Evolutionary conservation across 768 basidiomycete genomes (phyloP).

Genomic region (Mycena olivaceomarginata): DNA sequence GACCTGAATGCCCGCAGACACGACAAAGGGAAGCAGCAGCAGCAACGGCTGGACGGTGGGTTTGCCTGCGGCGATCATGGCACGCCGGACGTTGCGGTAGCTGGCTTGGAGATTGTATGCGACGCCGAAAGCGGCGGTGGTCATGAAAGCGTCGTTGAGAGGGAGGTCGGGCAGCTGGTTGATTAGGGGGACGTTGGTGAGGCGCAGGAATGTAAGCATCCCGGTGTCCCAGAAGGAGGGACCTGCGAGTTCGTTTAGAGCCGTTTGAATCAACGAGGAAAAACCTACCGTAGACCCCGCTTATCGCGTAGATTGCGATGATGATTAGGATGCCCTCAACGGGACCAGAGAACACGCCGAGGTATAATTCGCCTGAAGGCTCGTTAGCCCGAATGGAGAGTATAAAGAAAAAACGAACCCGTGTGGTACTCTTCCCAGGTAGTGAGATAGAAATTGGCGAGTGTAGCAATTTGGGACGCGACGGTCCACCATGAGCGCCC

Average conservation of each 20-base stretch:
- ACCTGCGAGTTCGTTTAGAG: constrained; percentile 63
- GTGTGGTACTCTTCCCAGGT: constrained; percentile 95
- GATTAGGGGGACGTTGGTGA: constrained; percentile 72
- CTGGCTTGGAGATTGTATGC: constrained; percentile 88
- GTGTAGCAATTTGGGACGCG: constrained; percentile 84
- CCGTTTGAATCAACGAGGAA: not conserved
- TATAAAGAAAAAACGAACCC: constrained; percentile 61
- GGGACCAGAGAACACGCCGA: constrained; percentile 95
- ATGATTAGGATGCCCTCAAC: constrained; percentile 97
- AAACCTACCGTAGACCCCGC: constrained; percentile 82
- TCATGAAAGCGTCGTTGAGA: constrained; percentile 93
- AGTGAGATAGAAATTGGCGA: constrained; percentile 88
- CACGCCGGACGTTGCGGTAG: constrained; percentile 88
- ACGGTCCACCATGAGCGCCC: constrained; percentile 99
- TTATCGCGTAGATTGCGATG: constrained; percentile 82
- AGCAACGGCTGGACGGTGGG: constrained; percentile 75
- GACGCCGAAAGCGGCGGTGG: constrained; percentile 81
- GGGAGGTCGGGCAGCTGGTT: constrained; percentile 78
- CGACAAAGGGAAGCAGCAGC: constrained; percentile 87
- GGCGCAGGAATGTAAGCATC: constrained; percentile 73
- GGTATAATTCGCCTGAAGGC: constrained; percentile 85
- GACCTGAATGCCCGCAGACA: constrained; percentile 83
- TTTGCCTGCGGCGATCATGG: constrained; percentile 64
- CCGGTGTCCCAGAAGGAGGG: constrained; percentile 88
- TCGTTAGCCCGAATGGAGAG: not conserved